phyloP scores from a whole-genome alignment of 345 rosid genomes.

The Lagerstroemia speciosa region DNA sequence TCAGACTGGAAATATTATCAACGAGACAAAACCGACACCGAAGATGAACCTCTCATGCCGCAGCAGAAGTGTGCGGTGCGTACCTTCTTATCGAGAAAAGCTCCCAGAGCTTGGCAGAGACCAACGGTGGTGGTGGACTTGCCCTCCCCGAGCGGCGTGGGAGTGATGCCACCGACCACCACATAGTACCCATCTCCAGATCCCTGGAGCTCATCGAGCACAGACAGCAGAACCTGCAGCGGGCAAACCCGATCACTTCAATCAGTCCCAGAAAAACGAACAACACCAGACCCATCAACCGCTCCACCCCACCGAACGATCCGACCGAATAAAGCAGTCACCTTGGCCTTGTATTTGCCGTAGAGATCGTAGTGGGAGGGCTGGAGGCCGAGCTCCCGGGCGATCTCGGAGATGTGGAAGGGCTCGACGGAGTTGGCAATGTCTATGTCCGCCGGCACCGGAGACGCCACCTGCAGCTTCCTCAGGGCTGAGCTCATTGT shows the following conservation, averaged over 20 bases:
- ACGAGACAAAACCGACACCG: not conserved
- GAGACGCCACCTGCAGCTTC: conserved; percentile 68
- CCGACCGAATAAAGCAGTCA: conserved; percentile 7
- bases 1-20: not conserved
- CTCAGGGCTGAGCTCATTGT: conserved; percentile 32
- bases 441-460: conserved; percentile 95
- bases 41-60: not conserved
- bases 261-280: no score
- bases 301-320: not conserved
- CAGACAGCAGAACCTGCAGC: conserved; percentile 65
- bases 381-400: conserved; percentile 53
- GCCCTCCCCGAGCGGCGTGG: conserved; percentile 99
- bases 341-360: conserved; percentile 97
- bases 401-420: conserved; percentile 77
- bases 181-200: conserved; percentile 76
- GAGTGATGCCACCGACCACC: conserved; percentile 97
- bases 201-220: conserved; percentile 64
- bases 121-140: conserved; percentile 94
- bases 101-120: conserved; percentile 93
- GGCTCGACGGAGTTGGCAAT: conserved; percentile 88
- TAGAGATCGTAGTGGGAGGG: conserved; percentile 81
- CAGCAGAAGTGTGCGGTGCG: not conserved
- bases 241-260: not conserved
- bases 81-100: conserved; percentile 88
- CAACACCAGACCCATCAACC: not conserved